Conservation (phyloP, 75 land plant genomes). For the Selaginella moellendorffii region DNA sequence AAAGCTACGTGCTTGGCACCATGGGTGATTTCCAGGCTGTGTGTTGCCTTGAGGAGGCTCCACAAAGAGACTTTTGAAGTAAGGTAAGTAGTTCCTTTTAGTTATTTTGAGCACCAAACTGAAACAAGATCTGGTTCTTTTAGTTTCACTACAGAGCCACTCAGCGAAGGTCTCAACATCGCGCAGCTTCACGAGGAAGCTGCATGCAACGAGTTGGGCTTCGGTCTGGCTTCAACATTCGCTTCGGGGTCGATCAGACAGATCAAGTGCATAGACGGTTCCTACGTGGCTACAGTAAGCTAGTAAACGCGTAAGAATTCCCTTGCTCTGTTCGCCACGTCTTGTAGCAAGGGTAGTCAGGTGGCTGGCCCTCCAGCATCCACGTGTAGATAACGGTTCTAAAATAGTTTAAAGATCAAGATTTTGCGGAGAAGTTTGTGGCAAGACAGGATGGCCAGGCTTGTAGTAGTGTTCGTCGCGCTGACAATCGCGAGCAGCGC, state of each 20-base stretch:
- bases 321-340: neutral
- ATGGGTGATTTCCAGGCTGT: constrained; percentile 51
- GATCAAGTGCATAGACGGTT: constrained; percentile 35
- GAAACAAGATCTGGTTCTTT: no score
- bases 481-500: neutral
- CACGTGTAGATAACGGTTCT: constrained; percentile 1
- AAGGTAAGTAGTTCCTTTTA: constrained; percentile 32
- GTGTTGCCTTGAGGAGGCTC: constrained; percentile 34
- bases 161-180: constrained; percentile 44
- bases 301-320: no score
- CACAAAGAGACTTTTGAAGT: constrained; percentile 43
- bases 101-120: no score
- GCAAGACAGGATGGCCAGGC: no score
- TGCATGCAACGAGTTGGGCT: constrained; percentile 17
- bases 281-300: constrained; percentile 31
- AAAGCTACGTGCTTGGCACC: constrained; percentile 61
- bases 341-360: neutral
- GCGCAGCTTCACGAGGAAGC: constrained; percentile 22
- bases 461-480: neutral
- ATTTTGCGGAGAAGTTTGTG: no score
- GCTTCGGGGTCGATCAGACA: constrained; percentile 27
- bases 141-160: constrained; percentile 48
- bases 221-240: constrained; percentile 12
- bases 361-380: neutral
- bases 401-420: neutral